phyloP scores from a whole-genome alignment of 768 basidiomycete genomes.

The Brasilioporus rufonigricans region DNA sequence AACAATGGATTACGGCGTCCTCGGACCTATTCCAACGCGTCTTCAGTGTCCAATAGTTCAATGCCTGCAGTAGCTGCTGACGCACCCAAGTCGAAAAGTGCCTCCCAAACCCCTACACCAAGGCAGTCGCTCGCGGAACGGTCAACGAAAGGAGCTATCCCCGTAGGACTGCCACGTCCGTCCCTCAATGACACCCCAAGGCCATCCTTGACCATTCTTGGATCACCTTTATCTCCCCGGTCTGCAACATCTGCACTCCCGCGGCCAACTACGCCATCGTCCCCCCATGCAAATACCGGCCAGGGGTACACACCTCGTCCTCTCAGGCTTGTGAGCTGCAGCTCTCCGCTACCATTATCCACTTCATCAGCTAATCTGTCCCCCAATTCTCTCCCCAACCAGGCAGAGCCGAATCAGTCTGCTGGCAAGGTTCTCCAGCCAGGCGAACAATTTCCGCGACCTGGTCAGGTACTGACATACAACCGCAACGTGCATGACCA shows the following conservation, averaged over 20 bases:
- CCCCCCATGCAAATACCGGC: not conserved
- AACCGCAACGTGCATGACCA: slow-evolving; percentile 37
- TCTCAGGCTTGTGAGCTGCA: slow-evolving; percentile 24
- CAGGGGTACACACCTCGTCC: slow-evolving; percentile 25
- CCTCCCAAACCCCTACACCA: slow-evolving; percentile 12
- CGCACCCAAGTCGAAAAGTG: slow-evolving; percentile 7
- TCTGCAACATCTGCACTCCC: slow-evolving; percentile 18
- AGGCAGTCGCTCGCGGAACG: slow-evolving; percentile 12
- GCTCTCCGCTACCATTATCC: slow-evolving; percentile 11
- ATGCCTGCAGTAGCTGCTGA: slow-evolving; percentile 3
- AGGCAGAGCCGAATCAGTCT: slow-evolving; percentile 10
- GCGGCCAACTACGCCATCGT: slow-evolving; percentile 20
- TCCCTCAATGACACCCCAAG: slow-evolving; percentile 21
- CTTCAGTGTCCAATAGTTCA: slow-evolving; percentile 23
- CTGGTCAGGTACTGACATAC: slow-evolving; percentile 28
- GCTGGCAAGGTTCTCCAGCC: slow-evolving; percentile 16
- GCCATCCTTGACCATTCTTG: slow-evolving; percentile 28
- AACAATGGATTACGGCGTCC: slow-evolving; percentile 22
- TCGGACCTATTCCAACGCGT: slow-evolving; percentile 36
- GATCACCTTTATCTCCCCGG: slow-evolving; percentile 16
- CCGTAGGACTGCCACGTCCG: slow-evolving; percentile 12
- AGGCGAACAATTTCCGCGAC: slow-evolving; percentile 22
- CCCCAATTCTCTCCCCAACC: not conserved
- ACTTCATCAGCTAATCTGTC: not conserved
- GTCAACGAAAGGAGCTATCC: slow-evolving; percentile 8